phyloP scores from a whole-genome alignment of 495 filamentous ascomycete genomes.

The Podospora australis region DNA sequence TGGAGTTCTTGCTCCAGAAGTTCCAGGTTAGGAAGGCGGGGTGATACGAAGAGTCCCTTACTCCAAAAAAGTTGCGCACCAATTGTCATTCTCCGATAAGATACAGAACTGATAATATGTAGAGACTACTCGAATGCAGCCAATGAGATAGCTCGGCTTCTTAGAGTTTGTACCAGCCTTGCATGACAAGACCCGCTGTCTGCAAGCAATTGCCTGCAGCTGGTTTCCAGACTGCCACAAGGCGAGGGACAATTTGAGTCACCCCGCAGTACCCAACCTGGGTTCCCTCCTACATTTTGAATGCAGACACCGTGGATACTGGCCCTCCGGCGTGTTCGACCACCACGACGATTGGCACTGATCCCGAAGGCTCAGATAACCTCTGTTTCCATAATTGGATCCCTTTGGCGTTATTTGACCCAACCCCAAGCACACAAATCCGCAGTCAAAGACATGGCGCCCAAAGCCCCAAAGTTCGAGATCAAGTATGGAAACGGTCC shows the following conservation, averaged over 20 bases:
- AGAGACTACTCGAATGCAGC: neutral
- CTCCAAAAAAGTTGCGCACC: neutral
- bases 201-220: conserved; percentile 2
- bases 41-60: neutral
- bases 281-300: conserved; percentile 22
- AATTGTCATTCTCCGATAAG: neutral
- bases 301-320: conserved; percentile 22
- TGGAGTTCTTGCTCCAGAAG: no score
- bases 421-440: conserved; percentile 1
- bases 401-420: conserved; percentile 4
- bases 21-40: neutral
- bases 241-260: conserved; percentile 24
- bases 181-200: conserved; percentile 10
- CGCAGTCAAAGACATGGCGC: conserved; percentile 25
- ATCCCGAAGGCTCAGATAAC: conserved; percentile 1
- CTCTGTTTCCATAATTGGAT: neutral
- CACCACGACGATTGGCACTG: conserved; percentile 14
- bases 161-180: conserved; percentile 12
- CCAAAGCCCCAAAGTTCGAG: conserved; percentile 40
- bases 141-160: neutral
- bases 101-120: neutral
- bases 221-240: conserved; percentile 16
- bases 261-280: conserved; percentile 16
- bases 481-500: conserved; percentile 29
- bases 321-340: conserved; percentile 22